Evolutionary conservation across 2,329 filamentous ascomycete species (phyloP).

Genomic region (Ophiobolus disseminans): DNA sequence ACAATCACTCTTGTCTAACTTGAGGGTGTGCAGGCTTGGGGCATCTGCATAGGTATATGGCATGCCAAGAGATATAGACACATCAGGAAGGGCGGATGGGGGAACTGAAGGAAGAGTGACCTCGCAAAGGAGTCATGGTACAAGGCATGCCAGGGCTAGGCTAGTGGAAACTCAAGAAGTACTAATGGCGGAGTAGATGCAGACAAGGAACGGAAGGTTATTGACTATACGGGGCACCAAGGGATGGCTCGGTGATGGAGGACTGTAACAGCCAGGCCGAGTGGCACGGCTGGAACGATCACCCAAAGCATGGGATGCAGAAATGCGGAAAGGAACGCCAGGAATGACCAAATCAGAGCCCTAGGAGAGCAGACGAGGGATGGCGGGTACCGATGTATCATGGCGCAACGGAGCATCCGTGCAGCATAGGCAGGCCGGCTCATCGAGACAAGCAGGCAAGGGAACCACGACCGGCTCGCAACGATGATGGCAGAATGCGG

Average conservation of each 20-base stretch:
- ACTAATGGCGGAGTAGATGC: conserved; percentile 42
- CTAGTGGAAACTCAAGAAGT: conserved; percentile 36
- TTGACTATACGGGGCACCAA: conserved; percentile 43
- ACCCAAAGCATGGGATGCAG: conserved; percentile 41
- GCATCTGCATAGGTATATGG: conserved; percentile 47
- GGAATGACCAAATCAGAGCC: conserved; percentile 44
- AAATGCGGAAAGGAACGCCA: conserved; percentile 45
- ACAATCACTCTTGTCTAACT: conserved; percentile 23
- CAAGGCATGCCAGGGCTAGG: conserved; percentile 38
- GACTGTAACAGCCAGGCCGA: conserved; percentile 45
- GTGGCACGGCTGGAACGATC: conserved; percentile 51
- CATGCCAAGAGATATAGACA: conserved; percentile 47
- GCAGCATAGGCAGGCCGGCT: conserved; percentile 42
- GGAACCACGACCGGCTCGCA: conserved; percentile 30
- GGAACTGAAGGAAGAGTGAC: conserved; percentile 35
- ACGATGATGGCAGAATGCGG: conserved; percentile 38
- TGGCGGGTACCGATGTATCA: conserved; percentile 50
- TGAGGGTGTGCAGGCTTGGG: conserved; percentile 23
- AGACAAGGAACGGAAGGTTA: conserved; percentile 43
- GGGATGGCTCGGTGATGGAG: conserved; percentile 46
- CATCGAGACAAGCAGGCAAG: conserved; percentile 33
- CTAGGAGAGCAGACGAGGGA: conserved; percentile 31
- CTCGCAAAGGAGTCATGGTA: conserved; percentile 44
- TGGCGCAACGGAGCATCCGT: conserved; percentile 51
- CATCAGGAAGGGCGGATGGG: conserved; percentile 44